Conservation (phyloP, 1,284 basidiomycete genomes). For the Microbotryum violaceum region DNA sequence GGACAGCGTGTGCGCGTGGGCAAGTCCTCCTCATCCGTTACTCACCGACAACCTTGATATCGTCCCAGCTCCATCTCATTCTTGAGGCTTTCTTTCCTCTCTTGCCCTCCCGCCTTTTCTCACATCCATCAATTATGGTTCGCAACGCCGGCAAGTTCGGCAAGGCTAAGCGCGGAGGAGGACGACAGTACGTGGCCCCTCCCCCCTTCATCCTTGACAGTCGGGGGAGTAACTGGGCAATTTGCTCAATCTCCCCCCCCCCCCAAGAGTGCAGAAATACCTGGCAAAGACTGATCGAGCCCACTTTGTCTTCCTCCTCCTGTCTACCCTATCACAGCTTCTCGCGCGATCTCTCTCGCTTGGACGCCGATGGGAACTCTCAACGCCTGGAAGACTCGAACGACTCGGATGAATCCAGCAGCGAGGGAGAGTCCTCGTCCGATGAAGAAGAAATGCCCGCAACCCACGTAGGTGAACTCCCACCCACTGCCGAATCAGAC, state of each 20-base stretch:
- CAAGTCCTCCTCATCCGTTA: no score
- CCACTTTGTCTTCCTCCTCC: neutral
- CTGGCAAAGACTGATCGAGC: no score
- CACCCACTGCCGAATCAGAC: conserved; percentile 2
- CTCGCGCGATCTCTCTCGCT: conserved; percentile 4
- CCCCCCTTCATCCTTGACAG: no score
- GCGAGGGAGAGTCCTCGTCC: neutral
- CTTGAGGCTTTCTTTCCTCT: no score
- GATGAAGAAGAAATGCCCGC: neutral
- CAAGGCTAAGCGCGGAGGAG: conserved; percentile 3
- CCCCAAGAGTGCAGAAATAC: no score
- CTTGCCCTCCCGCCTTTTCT: no score
- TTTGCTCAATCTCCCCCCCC: no score
- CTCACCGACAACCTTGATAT: no score
- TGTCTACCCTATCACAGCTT: neutral
- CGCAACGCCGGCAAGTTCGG: conserved; percentile 5
- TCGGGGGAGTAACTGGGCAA: no score
- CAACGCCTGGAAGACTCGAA: neutral
- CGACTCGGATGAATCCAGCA: neutral
- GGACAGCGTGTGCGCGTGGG: no score
- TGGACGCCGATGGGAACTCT: neutral
- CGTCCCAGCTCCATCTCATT: no score
- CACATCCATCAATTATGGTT: conserved; percentile 5
- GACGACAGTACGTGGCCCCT: neutral
- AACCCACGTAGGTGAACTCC: conserved; percentile 1